Conservation (phyloP, 148 eudicot genomes). For the Drosera capensis region DNA sequence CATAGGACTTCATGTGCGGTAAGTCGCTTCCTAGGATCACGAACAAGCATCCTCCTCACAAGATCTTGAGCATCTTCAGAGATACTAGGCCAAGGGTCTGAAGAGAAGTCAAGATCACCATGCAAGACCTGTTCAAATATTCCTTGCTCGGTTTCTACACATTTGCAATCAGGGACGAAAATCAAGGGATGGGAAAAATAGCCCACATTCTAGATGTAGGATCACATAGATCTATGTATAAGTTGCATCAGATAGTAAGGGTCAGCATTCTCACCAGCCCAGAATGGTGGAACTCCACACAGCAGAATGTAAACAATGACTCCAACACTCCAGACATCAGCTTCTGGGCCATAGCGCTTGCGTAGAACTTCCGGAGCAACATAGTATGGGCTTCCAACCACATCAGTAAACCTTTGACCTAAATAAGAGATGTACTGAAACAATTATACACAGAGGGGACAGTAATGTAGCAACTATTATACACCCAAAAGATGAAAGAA, state of each 20-base stretch:
- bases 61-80: no score
- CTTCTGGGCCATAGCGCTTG: constrained; percentile 72
- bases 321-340: constrained; percentile 94
- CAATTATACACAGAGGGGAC: not conserved
- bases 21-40: no score
- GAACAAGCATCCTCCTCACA: no score
- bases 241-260: not conserved
- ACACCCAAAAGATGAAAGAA: no score
- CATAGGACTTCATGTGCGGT: no score
- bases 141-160: constrained; percentile 65
- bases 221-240: not conserved
- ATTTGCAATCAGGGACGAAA: constrained; percentile 1
- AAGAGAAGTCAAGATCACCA: no score
- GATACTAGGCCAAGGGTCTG: no score
- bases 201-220: not conserved
- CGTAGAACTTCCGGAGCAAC: constrained; percentile 80
- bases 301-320: constrained; percentile 63
- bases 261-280: constrained; percentile 59
- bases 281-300: constrained; percentile 86
- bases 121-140: no score
- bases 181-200: not conserved
- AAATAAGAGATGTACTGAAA: not conserved
- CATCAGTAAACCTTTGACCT: constrained; percentile 71
- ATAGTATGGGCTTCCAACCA: constrained; percentile 93
- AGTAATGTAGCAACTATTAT: no score